These are phyloP conservation scores for Apium graveolens DNA, from an alignment of 129 eudicot genomes.

Conservation along the genomic window DNA sequence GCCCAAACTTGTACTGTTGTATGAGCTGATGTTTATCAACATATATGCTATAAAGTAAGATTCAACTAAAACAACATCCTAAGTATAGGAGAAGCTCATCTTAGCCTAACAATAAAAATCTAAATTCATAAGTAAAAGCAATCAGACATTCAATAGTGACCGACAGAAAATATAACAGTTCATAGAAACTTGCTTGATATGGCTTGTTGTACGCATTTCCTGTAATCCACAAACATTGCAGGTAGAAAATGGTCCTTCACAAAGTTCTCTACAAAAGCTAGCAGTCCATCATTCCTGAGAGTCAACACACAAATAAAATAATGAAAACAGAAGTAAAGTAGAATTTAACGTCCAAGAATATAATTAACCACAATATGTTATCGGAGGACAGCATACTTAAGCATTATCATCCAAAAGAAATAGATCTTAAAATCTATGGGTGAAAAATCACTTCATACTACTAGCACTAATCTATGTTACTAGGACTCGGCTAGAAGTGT, in stretches of 20 bases:
- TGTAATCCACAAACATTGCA: slow-evolving; percentile 91
- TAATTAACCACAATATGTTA: background rate
- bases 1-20: slow-evolving; percentile 1
- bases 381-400: background rate
- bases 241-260: slow-evolving; percentile 97
- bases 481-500: too few relatives aligned
- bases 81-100: background rate
- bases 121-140: background rate
- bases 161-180: slow-evolving; percentile 13
- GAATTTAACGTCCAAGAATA: background rate
- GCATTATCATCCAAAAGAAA: background rate
- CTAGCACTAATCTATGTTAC: too few relatives aligned
- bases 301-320: background rate
- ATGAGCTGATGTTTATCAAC: background rate
- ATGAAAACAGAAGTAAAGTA: slow-evolving; percentile 3
- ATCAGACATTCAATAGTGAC: background rate
- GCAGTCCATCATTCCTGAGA: slow-evolving; percentile 89
- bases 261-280: slow-evolving; percentile 93
- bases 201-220: slow-evolving; percentile 99
- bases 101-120: slow-evolving; percentile 2
- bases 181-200: slow-evolving; percentile 75
- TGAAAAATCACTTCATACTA: background rate
- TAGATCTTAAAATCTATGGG: background rate
- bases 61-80: background rate
- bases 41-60: background rate